Base-by-base conservation (phyloP, 805 yeast species). In the Lipomyces spencermartinsiae region DNA sequence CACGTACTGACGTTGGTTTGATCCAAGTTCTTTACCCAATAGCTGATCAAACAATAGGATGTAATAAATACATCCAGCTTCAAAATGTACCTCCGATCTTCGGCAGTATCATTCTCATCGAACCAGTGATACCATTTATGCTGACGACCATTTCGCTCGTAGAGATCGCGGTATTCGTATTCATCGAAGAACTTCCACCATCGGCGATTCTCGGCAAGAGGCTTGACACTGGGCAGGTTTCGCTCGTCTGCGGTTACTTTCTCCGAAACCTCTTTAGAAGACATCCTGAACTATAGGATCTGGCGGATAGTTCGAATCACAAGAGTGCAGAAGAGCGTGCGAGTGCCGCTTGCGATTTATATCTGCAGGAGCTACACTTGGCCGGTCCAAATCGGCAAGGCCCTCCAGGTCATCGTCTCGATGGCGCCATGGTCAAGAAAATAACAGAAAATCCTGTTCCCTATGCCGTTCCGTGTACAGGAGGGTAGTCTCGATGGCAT, bases 1-100 rank as follows among this genome's bases (percentile, higher is more conserved):
- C 29, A 60, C 68, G 2, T 62, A 66, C 69, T 83, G 65, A 86
- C 79, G 76, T 89, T 89, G 58, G 85, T 80, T 65, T 83, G 83
- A 74, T 89, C 92, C 60, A 89, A 78, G 64, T 86, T 85, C 75
- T 89, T 89, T 64, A 89, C 85, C 90, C 90, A 89, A 76, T 88
- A 88, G 0, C 86, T 87, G 66, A 87, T 77, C 76, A 87, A 84
- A 0, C 89, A 81, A 71, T 86, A 86, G 58, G 83, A 79, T n/a
- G 87, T 81, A 61, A 89, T 78, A 43, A 86, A 74, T 12, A 86
- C 69, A 73, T 89, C 92, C 39, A 88, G 75, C 74, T 89, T 89
- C 69, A 80, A 76, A 16, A 87, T 74, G 49, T 87, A 76, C 34
- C 77, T 79, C 59, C 82, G 81, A 61, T 83, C 86, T 66, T 81